Percentiles rank a stretch among this genome's conserved stretches.
These are phyloP conservation scores for Cryphonectria carpinicola DNA, from an alignment of 2,329 filamentous ascomycete genomes.

Conservation along the genomic window DNA sequence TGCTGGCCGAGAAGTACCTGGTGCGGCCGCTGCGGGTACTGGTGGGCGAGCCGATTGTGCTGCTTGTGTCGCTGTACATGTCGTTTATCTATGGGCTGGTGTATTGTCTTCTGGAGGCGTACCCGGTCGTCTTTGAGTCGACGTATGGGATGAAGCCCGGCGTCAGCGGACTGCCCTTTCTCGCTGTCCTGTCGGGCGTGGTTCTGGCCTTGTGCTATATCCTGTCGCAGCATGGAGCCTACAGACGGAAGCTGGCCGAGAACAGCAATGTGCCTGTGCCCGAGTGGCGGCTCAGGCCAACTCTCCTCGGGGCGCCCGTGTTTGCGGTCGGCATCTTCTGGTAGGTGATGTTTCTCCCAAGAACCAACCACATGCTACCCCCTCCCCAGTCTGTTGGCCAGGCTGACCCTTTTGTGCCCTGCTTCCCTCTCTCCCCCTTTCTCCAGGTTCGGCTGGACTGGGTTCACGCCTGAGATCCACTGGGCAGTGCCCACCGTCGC, in stretches of 20 bases:
- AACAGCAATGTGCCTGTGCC: constrained; percentile 31
- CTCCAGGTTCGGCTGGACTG: constrained; percentile 31
- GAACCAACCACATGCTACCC: too few relatives aligned
- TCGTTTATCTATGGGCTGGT: constrained; percentile 28
- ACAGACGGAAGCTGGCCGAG: constrained; percentile 31
- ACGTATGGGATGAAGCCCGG: constrained; percentile 37
- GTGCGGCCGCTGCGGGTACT: constrained; percentile 39
- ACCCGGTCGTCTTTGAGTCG: constrained; percentile 34
- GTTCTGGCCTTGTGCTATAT: constrained; percentile 31
- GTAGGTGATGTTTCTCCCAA: constrained; percentile 18
- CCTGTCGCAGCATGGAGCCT: constrained; percentile 34
- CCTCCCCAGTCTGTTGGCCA: background rate
- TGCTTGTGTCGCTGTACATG: constrained; percentile 44
- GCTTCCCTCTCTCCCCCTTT: background rate
- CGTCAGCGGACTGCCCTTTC: constrained; percentile 37
- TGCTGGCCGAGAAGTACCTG: constrained; percentile 30
- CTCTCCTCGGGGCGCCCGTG: constrained; percentile 34
- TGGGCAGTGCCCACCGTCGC: constrained; percentile 31
- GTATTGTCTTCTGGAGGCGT: constrained; percentile 25
- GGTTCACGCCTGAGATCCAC: constrained; percentile 29
- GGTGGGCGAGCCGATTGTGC: constrained; percentile 59
- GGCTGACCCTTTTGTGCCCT: background rate
- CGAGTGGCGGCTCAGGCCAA: constrained; percentile 32
- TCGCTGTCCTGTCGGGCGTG: constrained; percentile 35
- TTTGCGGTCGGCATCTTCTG: constrained; percentile 43